phyloP scores from a whole-genome alignment of 176 grass and related monocot genomes.

The Olyra latifolia region DNA sequence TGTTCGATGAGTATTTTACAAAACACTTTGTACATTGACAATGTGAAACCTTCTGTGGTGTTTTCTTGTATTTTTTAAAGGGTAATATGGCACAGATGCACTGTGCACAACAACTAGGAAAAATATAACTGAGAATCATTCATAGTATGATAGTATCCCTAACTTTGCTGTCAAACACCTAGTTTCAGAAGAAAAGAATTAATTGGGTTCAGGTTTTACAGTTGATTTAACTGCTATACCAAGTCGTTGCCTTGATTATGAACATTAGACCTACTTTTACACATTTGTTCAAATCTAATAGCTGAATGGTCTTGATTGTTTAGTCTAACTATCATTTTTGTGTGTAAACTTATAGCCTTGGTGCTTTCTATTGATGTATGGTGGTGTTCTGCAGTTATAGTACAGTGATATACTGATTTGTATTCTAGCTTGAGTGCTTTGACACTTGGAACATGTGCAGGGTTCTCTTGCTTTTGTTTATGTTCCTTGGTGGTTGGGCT shows the following conservation, averaged over 20 bases:
- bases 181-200: conserved; percentile 14
- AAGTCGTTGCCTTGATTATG: not conserved
- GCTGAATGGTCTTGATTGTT: not conserved
- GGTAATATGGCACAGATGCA: not conserved
- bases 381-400: not conserved
- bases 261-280: not conserved
- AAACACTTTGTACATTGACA: not conserved
- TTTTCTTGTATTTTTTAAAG: not conserved
- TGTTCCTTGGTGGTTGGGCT: not conserved
- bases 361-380: not conserved
- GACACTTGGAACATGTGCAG: not conserved
- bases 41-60: not conserved
- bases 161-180: not conserved
- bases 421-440: not conserved
- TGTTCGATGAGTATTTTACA: not conserved
- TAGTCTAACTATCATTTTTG: not conserved
- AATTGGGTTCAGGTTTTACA: not conserved
- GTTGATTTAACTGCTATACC: not conserved
- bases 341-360: not conserved
- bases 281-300: not conserved
- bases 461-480: not conserved
- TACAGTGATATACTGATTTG: not conserved
- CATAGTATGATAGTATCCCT: not conserved
- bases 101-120: not conserved
- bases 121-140: not conserved